phyloP scores from a whole-genome alignment of 176 grass and related monocot species.

The Chrysopogon serrulatus region DNA sequence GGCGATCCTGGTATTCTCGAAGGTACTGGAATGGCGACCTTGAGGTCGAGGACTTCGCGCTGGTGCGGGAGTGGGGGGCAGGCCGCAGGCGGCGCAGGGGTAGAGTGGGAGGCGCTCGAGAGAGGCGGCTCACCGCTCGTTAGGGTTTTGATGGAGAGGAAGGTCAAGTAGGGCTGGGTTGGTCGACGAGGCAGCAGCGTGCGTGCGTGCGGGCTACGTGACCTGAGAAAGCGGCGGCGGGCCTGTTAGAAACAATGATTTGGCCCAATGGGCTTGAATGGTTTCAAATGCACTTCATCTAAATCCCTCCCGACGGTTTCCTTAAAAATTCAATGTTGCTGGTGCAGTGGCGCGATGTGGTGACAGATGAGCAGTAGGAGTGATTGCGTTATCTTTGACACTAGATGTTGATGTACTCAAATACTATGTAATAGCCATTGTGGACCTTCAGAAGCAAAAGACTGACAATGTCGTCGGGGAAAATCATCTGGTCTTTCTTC shows the following conservation, averaged over 20 bases:
- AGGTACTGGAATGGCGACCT: neutral
- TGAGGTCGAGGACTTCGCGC: conserved; percentile 17
- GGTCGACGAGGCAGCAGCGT: neutral
- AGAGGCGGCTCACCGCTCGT: conserved; percentile 39
- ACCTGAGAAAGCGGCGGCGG: neutral
- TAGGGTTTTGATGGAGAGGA: conserved; percentile 53
- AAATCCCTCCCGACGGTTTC: too few relatives aligned
- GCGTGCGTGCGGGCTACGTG: conserved; percentile 24
- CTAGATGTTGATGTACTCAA: too few relatives aligned
- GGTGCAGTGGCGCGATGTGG: too few relatives aligned
- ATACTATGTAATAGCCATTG: too few relatives aligned
- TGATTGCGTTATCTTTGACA: too few relatives aligned
- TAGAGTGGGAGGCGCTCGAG: conserved; percentile 1
- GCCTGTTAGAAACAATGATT: neutral
- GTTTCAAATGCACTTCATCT: neutral
- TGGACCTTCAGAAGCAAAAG: too few relatives aligned
- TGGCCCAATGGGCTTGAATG: neutral
- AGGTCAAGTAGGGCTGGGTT: conserved; percentile 15
- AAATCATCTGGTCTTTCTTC: too few relatives aligned
- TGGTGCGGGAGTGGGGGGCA: neutral
- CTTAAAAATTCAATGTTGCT: too few relatives aligned
- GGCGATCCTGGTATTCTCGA: conserved; percentile 14
- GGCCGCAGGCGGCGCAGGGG: neutral
- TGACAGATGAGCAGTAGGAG: too few relatives aligned
- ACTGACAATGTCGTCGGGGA: too few relatives aligned